Percentiles rank a stretch among this genome's conserved stretches.
Conservation (phyloP, 2,329 filamentous ascomycete genomes). For the Drechslera avenae region DNA sequence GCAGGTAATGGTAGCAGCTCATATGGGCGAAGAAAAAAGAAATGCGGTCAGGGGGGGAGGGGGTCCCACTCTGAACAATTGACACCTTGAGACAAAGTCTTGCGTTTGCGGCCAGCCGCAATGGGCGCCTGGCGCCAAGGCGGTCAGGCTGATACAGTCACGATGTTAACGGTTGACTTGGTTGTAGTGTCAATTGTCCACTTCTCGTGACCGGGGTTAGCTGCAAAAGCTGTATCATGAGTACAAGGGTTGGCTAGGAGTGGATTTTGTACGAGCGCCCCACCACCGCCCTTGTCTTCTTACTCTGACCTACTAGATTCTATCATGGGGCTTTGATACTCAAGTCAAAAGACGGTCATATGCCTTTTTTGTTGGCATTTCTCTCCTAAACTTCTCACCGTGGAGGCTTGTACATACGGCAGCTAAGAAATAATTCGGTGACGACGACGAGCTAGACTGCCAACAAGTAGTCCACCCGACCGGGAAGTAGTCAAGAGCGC, state of each 20-base stretch:
- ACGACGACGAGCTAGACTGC: background rate
- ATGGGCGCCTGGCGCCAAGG: background rate
- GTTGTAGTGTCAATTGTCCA: background rate
- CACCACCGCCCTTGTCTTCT: background rate
- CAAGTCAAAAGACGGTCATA: background rate
- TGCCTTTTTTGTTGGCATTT: no score
- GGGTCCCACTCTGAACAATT: background rate
- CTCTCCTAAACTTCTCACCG: background rate
- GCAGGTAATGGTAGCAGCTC: background rate
- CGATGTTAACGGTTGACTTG: background rate
- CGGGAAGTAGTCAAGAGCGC: background rate
- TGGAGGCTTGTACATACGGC: background rate
- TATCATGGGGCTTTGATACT: background rate
- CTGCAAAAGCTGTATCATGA: background rate
- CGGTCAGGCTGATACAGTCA: background rate
- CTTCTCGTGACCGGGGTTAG: constrained; percentile 2
- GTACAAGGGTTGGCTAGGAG: background rate
- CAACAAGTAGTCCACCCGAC: background rate
- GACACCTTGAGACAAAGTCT: background rate
- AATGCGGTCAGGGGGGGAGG: constrained; percentile 7
- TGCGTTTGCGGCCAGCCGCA: constrained; percentile 6
- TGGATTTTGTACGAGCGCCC: background rate
- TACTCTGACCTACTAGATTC: background rate
- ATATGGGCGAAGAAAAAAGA: background rate
- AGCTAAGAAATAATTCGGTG: background rate